Base-by-base conservation (phyloP, 805 yeast genomes). In the Yarrowia keelungensis region DNA sequence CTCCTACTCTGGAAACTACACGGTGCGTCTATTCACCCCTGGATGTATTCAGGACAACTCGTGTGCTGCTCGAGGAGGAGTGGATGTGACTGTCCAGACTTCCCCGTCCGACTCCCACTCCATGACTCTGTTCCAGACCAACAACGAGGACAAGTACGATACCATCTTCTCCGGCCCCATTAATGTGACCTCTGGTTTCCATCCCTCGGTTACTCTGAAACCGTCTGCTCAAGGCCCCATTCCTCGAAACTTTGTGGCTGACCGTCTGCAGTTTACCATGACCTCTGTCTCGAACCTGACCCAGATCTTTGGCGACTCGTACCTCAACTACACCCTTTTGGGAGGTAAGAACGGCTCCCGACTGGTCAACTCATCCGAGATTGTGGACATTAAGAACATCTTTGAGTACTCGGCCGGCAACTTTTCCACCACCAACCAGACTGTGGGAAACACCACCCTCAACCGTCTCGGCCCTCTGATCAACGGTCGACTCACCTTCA, bases 381-480 rank as follows among this genome's bases (percentile, higher is more conserved):
- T 67, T 16, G 73, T 75, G 5, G 69, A 68, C 1, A 76, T 93
- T 64, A 89, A 90, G 76, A 97, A 97, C 10, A 73, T 94, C 22
- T 91, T 94, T 75, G 97, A 94, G 78, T 95, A 89, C 77, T 87
- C 91, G 0, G 78, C 87, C 45, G 77, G 85, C 2, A 92, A 92
- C 76, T 91, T 90, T 76, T 79, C 89, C 10, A 61, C 75, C 5
- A 71, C 73, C 12, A 71, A 76, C 35, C 74, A 77, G 14, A 72
- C 79, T 9, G 79, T 87, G 49, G 86, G 87, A 0, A 82, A 85
- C 71, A 82, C 90, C 0, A 75, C 85, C 1, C 71, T 88, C 50
- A 79, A 71, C 71, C 75, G 72, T 80, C 70, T 8, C 81, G 82
- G n/a, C 71, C 78, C 4, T 58, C 72, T 2, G 56, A 38, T 62